These are phyloP conservation scores for Oryza glumipatula DNA, from an alignment of 176 grass and related monocot genomes.

Conservation along the genomic window DNA sequence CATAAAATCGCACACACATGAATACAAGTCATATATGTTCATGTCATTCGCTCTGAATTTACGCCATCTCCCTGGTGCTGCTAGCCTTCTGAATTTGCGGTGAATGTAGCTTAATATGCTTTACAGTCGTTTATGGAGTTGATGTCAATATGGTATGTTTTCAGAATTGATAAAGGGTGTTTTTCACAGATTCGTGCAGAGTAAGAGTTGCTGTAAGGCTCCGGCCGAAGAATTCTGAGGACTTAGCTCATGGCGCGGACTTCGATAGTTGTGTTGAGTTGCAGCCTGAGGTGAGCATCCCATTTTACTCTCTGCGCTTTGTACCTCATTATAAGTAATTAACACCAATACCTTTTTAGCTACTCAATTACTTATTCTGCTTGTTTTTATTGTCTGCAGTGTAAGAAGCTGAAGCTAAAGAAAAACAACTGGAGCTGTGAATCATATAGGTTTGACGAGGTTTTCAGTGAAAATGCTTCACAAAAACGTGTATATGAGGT, in stretches of 20 bases:
- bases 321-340: not conserved
- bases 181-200: slow-evolving; percentile 65
- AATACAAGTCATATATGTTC: not conserved
- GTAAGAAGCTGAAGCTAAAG: slow-evolving; percentile 78
- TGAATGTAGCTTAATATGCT: not conserved
- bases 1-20: not conserved
- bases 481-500: slow-evolving; percentile 88
- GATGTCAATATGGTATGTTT: not conserved
- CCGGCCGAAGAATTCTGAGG: slow-evolving; percentile 75
- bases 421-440: slow-evolving; percentile 95
- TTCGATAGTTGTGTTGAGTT: slow-evolving; percentile 77
- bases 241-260: slow-evolving; percentile 57
- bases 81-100: not conserved
- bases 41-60: not conserved
- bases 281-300: slow-evolving; percentile 74
- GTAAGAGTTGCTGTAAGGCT: slow-evolving; percentile 90
- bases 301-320: slow-evolving; percentile 6
- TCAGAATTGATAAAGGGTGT: not conserved
- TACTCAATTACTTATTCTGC: not conserved
- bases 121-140: not conserved
- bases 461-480: slow-evolving; percentile 77
- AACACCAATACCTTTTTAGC: not conserved
- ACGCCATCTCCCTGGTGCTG: not conserved
- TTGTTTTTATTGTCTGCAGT: slow-evolving; percentile 48
- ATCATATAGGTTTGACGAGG: slow-evolving; percentile 89